Base-by-base conservation (phyloP, 1,139 yeast genomes). In the Debaryomycetaceae sp. region DNA sequence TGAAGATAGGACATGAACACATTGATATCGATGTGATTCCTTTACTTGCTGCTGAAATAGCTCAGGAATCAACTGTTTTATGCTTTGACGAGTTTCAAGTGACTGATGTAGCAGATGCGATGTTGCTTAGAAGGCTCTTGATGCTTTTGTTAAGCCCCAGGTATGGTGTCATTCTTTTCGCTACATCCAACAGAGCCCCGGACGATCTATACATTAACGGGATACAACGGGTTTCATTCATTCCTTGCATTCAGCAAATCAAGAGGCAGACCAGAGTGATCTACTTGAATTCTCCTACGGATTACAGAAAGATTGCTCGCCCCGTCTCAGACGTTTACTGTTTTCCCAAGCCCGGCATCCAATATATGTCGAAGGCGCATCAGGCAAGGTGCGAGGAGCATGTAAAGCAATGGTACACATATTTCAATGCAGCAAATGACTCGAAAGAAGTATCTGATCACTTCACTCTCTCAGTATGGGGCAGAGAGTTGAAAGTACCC, bases 61-160 rank as follows among this genome's bases (percentile, higher is more conserved):
- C 97, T 2, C 77, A 76, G 49, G 73, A 76, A 42, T 78, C 95
- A 2, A 84, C 95, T 1, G 82, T 93, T 1, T 66, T 93, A 46
- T 93, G 99, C 63, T 89, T 93, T 63, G 99, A 93, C 66, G 99
- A 93, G 67, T 90, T 91, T 59, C 95, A 87, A 63, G 98, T 93
- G 38, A 88, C 96, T 0, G 99, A 93, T 63, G 97, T 93, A 34
- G 99, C 98, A 1, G 99, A 93, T 65, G 99, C 99, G 3, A 93
- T 93, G 99, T 75, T 93, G 37, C 72, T 93, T 41, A 78, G 99
- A 50, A 74, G 97, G 43, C 68, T 91, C 37, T 61, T 90, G 42
- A 78, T 83, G 60, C 70, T 82, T 40, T 63, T 93, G 42, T 65
- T 82, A 42, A 73, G 81, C 34, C 81, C 84, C 0, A 77, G 82